Evolutionary conservation across 352 stramenopile genomes (phyloP), one percentile per base, ranked within the genome.

Genomic region (Pythium utonaiense): DNA sequence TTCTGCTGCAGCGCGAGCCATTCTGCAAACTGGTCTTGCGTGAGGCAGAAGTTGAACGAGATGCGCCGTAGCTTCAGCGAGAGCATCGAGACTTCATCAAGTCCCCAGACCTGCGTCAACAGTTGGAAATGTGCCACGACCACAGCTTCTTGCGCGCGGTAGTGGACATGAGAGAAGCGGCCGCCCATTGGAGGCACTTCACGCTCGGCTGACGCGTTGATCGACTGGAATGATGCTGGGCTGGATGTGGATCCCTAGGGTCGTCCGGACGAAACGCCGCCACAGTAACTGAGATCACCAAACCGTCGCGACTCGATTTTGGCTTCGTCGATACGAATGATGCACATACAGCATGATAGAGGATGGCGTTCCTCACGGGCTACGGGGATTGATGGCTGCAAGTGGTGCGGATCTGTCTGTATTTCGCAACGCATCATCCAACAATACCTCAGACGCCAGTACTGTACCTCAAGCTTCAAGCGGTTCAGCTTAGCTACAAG

Each of bases 11-110:
- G 64, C 17, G 72, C 64, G 24, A 90, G 71, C 56, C 88, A 64
- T 30, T 90, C 80, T n/a, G 75, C 67, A 57, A 90, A 89, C 59
- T 92, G 78, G 27, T 84, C 61, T 3, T 61, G 33, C 10, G 77
- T 83, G 30, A 92, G 71, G 33, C 78, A 89, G 48, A 90, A 90
- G 51, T 89, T 92, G 75, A 91, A 89, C 53, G 80, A 89, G 28
- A 90, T 61, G 6, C 62, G 60, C 10, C 78, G 75, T 16, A 92
- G 69, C 17, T 74, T 70, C 10, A 51, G 47, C 10, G 82, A 92
- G 13, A 92, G 69, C 56, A 82, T 62, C 24, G 66, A 67, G 17
- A 92, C 74, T 57, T 92, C 80, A 3, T 73, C 61, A 50, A 88
- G 62, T 0, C 75, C 76, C 82, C 78, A 91, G 30, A 78, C 75